These are phyloP conservation scores for Paulownia fortunei DNA, from an alignment of 257 asterid species.

Conservation along the genomic window DNA sequence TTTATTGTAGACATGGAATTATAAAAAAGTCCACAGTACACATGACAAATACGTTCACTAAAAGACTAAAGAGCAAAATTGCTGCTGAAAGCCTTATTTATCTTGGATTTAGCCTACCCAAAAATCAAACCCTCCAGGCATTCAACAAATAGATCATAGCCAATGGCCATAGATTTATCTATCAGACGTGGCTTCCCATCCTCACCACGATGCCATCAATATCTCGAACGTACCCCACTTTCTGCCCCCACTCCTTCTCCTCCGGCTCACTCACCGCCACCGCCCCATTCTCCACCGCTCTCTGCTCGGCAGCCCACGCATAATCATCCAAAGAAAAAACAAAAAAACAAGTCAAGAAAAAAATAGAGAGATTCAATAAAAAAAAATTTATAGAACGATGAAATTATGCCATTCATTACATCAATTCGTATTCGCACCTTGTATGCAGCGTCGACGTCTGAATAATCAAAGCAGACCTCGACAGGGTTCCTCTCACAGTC, in stretches of 20 bases:
- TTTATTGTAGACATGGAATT: too few relatives aligned
- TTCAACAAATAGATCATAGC: too few relatives aligned
- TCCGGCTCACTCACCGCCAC: constrained; percentile 70
- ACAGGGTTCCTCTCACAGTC: constrained; percentile 52
- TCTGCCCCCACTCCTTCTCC: constrained; percentile 90
- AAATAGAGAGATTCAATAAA: neutral
- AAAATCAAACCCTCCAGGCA: too few relatives aligned
- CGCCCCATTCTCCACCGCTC: constrained; percentile 89
- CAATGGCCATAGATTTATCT: neutral
- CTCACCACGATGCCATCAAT: constrained; percentile 72
- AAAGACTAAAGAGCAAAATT: too few relatives aligned
- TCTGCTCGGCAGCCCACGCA: constrained; percentile 38
- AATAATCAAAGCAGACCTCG: constrained; percentile 86
- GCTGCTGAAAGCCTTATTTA: too few relatives aligned
- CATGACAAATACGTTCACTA: too few relatives aligned
- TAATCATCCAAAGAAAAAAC: neutral
- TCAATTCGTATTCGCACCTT: constrained; percentile 46
- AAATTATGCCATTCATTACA: neutral
- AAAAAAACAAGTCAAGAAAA: neutral
- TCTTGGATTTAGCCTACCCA: too few relatives aligned
- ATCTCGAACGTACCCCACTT: constrained; percentile 86
- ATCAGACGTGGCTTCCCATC: constrained; percentile 63
- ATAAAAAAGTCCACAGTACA: too few relatives aligned
- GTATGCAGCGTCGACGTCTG: constrained; percentile 80
- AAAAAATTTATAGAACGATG: neutral